Evolutionary conservation across 1,284 basidiomycete genomes (phyloP).

Genomic region (Ustilago vetiveriae): DNA sequence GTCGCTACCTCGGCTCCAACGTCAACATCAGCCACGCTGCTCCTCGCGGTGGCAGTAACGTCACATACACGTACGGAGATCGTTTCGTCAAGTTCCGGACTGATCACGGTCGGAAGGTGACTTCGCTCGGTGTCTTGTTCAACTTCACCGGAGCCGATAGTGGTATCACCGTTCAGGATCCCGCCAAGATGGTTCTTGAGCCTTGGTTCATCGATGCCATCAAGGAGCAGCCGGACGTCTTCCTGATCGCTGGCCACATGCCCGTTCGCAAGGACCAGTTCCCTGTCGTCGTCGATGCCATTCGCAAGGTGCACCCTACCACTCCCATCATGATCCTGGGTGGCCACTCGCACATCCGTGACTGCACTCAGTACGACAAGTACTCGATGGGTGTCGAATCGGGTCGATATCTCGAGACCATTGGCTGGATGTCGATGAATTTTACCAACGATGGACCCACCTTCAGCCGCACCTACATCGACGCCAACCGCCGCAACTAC

Average conservation of each 20-base stretch:
- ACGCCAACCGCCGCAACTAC: constrained; percentile 69
- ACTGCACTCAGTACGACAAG: constrained; percentile 56
- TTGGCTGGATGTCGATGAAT: constrained; percentile 45
- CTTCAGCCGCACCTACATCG: constrained; percentile 69
- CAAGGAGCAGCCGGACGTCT: constrained; percentile 53
- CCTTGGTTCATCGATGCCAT: constrained; percentile 59
- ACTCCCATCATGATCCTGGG: constrained; percentile 59
- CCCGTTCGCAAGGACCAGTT: constrained; percentile 59
- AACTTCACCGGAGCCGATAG: constrained; percentile 56
- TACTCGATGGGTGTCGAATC: constrained; percentile 57
- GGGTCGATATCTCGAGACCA: constrained; percentile 60
- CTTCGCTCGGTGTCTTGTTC: constrained; percentile 57
- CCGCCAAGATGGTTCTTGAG: constrained; percentile 57
- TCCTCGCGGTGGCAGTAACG: constrained; percentile 22
- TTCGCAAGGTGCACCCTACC: constrained; percentile 53
- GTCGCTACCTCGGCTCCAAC: constrained; percentile 54
- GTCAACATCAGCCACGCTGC: constrained; percentile 51
- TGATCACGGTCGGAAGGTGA: constrained; percentile 24
- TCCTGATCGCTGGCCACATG: constrained; percentile 63
- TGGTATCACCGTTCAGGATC: constrained; percentile 56
- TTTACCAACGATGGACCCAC: constrained; percentile 55
- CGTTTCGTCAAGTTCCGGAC: constrained; percentile 55
- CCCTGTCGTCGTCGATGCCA: constrained; percentile 51
- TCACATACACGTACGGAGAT: constrained; percentile 49
- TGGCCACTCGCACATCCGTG: constrained; percentile 64